Conservation (phyloP, 176 grass and related monocot genomes). For the Eremochloa ophiuroides region DNA sequence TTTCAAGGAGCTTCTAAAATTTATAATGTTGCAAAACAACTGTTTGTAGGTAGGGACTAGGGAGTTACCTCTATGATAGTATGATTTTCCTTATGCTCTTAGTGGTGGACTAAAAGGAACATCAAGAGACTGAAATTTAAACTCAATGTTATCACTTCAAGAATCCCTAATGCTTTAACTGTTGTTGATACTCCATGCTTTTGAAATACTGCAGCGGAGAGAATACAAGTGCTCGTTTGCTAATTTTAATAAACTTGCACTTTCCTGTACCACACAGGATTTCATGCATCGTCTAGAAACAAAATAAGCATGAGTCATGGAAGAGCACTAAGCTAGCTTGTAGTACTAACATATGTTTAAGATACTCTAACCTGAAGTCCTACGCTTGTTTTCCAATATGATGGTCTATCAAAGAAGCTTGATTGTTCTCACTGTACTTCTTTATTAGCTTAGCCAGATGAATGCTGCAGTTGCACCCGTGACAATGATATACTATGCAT, state of each 20-base stretch:
- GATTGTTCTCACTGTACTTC: not conserved
- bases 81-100: not conserved
- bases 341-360: not conserved
- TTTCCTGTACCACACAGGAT: not conserved
- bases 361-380: not conserved
- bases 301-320: not conserved
- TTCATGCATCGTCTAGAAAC: not conserved
- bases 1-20: not conserved
- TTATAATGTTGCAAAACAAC: not conserved
- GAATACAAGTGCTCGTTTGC: not conserved
- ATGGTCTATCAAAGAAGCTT: not conserved
- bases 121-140: not conserved
- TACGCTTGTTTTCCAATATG: not conserved
- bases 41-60: not conserved
- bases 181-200: not conserved
- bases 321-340: not conserved
- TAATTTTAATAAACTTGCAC: not conserved
- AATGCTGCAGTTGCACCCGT: not conserved
- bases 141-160: not conserved
- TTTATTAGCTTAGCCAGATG: not conserved
- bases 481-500: not conserved
- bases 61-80: not conserved
- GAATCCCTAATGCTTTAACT: not conserved
- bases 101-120: not conserved
- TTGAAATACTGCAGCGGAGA: not conserved